Conservation (phyloP, 148 eudicot species). For the Silene uniflora region DNA sequence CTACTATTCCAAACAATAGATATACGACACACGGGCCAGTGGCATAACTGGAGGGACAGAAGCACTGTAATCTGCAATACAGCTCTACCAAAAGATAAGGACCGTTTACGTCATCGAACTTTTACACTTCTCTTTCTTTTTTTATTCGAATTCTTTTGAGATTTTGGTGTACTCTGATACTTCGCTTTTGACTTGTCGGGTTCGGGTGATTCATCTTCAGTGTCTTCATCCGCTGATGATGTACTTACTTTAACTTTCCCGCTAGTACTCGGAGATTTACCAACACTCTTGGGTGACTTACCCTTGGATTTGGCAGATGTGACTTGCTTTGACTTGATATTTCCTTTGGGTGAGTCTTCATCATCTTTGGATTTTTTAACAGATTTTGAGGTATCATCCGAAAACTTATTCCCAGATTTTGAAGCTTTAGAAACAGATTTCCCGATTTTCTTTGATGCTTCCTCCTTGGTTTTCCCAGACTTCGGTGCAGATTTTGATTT, state of each 20-base stretch:
- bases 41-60: conserved; percentile 5
- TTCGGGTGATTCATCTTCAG: conserved; percentile 33
- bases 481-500: conserved; percentile 43
- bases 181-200: conserved; percentile 23
- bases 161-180: conserved; percentile 20
- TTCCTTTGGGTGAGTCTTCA: conserved; percentile 27
- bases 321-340: conserved; percentile 32
- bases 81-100: background rate
- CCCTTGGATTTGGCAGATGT: conserved; percentile 41
- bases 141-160: conserved; percentile 28
- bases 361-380: conserved; percentile 38
- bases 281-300: conserved; percentile 35
- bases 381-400: conserved; percentile 27
- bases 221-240: conserved; percentile 34
- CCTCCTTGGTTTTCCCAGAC: conserved; percentile 33
- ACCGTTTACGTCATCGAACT: conserved; percentile 4
- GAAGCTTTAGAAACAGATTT: conserved; percentile 34
- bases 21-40: background rate
- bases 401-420: conserved; percentile 23
- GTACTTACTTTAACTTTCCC: conserved; percentile 37
- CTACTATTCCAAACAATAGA: conserved; percentile 10
- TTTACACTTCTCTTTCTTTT: conserved; percentile 25
- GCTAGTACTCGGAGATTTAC: conserved; percentile 29
- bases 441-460: conserved; percentile 28
- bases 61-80: background rate